These are phyloP conservation scores for Thalassiosira hispida DNA, from an alignment of 352 stramenopile species.

Conservation along the genomic window DNA sequence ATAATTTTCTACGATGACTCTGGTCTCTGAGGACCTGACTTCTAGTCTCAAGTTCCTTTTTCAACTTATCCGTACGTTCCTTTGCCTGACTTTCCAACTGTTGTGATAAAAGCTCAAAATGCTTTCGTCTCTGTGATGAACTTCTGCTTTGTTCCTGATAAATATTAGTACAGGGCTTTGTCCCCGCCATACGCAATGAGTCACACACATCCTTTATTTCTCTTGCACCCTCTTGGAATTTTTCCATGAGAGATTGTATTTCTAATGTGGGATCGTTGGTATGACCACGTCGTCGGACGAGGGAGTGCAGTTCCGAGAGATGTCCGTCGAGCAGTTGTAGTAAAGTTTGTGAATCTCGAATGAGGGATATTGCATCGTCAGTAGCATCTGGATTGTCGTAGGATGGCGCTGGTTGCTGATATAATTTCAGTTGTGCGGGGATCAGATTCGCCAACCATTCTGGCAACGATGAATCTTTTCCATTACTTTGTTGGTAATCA, in stretches of 20 bases:
- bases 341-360: conserved; percentile 65
- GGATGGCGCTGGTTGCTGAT: conserved; percentile 5
- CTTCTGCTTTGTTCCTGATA: not conserved
- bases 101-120: conserved; percentile 49
- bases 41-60: conserved; percentile 46
- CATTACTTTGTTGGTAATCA: conserved; percentile 13
- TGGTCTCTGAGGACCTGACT: conserved; percentile 57
- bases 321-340: conserved; percentile 60
- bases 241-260: conserved; percentile 60
- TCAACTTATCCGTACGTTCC: conserved; percentile 44
- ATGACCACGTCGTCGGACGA: conserved; percentile 73
- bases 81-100: conserved; percentile 38
- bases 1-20: conserved; percentile 46
- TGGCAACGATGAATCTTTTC: conserved; percentile 10
- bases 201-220: conserved; percentile 67
- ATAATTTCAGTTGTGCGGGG: conserved; percentile 40
- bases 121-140: conserved; percentile 33
- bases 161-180: not conserved
- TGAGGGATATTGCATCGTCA: conserved; percentile 8
- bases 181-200: conserved; percentile 30
- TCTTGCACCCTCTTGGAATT: conserved; percentile 65
- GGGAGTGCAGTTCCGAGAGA: conserved; percentile 58
- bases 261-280: conserved; percentile 82
- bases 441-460: conserved; percentile 38
- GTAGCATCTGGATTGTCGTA: not conserved